A percentile compares a stretch with the other conserved stretches of the same genome.
These are phyloP conservation scores for Wallacemonas sp. DNA, from an alignment of 208 protist genomes.

Conservation along the genomic window DNA sequence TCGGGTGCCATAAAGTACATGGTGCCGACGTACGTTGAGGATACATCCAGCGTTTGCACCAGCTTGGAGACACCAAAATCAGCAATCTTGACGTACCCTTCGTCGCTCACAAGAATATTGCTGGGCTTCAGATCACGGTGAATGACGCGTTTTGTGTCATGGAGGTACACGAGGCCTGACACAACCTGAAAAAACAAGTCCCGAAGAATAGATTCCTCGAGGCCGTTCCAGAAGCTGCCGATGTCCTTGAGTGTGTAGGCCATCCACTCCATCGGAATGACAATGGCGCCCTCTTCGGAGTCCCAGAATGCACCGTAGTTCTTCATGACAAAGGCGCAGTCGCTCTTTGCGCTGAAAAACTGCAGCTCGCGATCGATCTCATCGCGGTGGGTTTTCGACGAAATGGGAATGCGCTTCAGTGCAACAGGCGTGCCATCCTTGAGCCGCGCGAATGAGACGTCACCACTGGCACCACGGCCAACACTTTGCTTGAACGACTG, in stretches of 20 bases:
- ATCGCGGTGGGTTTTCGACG: slow-evolving; percentile 83
- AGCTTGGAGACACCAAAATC: slow-evolving; percentile 94
- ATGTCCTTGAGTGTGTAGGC: slow-evolving; percentile 85
- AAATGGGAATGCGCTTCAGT: slow-evolving; percentile 87
- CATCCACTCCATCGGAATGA: slow-evolving; percentile 93
- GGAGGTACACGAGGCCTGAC: slow-evolving; percentile 79
- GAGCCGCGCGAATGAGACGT: slow-evolving; percentile 71
- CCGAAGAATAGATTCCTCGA: slow-evolving; percentile 80
- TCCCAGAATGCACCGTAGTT: slow-evolving; percentile 91
- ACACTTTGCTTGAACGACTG: slow-evolving; percentile 54
- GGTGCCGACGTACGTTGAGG: slow-evolving; percentile 92
- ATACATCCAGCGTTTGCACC: slow-evolving; percentile 86
- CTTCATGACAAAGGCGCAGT: slow-evolving; percentile 86
- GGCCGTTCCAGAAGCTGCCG: slow-evolving; percentile 73
- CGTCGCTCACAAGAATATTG: slow-evolving; percentile 96
- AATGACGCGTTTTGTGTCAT: slow-evolving; percentile 88
- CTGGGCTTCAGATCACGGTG: slow-evolving; percentile 97
- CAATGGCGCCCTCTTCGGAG: slow-evolving; percentile 75
- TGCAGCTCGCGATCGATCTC: slow-evolving; percentile 85
- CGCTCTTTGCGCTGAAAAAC: slow-evolving; percentile 74
- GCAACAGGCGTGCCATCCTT: slow-evolving; percentile 78
- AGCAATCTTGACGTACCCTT: slow-evolving; percentile 89
- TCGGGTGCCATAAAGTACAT: slow-evolving; percentile 95
- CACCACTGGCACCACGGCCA: slow-evolving; percentile 74
- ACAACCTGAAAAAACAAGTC: slow-evolving; percentile 88